phyloP scores from a whole-genome alignment of 257 asterid species.

The Gentiana macrophylla region DNA sequence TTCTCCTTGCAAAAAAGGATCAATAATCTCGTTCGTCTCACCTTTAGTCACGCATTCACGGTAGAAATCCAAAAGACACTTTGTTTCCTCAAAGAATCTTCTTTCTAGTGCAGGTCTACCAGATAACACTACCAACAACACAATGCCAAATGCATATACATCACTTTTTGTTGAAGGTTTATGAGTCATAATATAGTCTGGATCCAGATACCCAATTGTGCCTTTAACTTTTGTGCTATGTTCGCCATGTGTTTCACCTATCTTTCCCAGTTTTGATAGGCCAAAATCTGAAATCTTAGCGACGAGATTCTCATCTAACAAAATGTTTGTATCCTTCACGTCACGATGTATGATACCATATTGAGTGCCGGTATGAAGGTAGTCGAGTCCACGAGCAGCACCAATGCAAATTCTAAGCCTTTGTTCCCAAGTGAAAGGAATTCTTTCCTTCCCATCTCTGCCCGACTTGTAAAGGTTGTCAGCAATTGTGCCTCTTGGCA shows the following conservation, averaged over 20 bases:
- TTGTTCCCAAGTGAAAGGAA: slow-evolving; percentile 9
- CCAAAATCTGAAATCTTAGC: slow-evolving; percentile 15
- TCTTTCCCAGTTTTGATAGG: slow-evolving; percentile 3
- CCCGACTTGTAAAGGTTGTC: slow-evolving; percentile 5
- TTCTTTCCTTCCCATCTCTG: background rate
- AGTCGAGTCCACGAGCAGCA: slow-evolving; percentile 16
- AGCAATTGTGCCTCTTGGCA: slow-evolving; percentile 8
- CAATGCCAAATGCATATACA: slow-evolving; percentile 16
- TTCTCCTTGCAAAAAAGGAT: slow-evolving; percentile 4
- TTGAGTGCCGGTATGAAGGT: slow-evolving; percentile 13
- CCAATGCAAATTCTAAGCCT: slow-evolving; percentile 15
- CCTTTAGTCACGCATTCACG: slow-evolving; percentile 6
- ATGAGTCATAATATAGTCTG: slow-evolving; percentile 8
- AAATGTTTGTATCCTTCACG: slow-evolving; percentile 12
- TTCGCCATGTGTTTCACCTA: background rate
- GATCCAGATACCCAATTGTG: slow-evolving; percentile 10
- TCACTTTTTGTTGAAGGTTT: slow-evolving; percentile 11
- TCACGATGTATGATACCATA: slow-evolving; percentile 11
- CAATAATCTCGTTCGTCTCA: background rate
- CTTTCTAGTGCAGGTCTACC: slow-evolving; percentile 11
- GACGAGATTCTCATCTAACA: slow-evolving; percentile 1
- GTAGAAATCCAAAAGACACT: slow-evolving; percentile 3
- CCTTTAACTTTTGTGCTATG: slow-evolving; percentile 10
- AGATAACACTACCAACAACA: slow-evolving; percentile 10
- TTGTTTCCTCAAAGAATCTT: slow-evolving; percentile 1